Percentiles rank a stretch among this genome's conserved stretches.
Conservation (phyloP, 345 rosid genomes). For the Garcia nutans region DNA sequence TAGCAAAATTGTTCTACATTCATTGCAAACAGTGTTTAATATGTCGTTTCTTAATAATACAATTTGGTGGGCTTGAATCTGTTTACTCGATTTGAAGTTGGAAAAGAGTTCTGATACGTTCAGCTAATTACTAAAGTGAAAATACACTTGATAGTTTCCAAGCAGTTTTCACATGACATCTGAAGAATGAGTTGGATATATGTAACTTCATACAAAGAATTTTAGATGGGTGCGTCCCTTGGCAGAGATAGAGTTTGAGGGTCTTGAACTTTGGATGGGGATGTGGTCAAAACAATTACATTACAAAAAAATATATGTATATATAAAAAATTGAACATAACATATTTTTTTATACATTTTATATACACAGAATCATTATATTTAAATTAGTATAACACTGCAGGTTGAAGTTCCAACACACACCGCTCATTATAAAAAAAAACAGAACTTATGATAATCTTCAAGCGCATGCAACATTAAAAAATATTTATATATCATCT, state of each 20-base stretch:
- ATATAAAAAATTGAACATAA: too few species aligned
- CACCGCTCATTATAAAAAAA: background rate
- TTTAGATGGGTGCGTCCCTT: background rate
- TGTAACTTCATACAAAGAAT: too few species aligned
- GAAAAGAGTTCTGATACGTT: background rate
- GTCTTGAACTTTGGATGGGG: background rate
- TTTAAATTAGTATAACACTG: too few species aligned
- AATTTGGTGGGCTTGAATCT: background rate
- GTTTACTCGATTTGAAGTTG: background rate
- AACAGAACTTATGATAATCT: background rate
- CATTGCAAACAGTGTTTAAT: background rate
- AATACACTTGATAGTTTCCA: background rate
- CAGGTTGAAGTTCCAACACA: conserved; percentile 13
- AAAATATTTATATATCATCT: background rate
- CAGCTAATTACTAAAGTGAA: background rate
- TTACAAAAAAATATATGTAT: too few species aligned
- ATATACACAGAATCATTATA: too few species aligned
- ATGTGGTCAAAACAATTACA: too few species aligned
- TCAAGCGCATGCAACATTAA: conserved; percentile 13
- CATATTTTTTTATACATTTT: too few species aligned
- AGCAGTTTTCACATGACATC: background rate
- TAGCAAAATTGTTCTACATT: background rate
- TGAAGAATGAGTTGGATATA: background rate
- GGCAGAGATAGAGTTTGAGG: background rate
- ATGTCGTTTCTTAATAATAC: background rate